A percentile compares a stretch with the other conserved stretches of the same genome.
These are phyloP conservation scores for Sporisorium reilianum DNA, from an alignment of 1,284 basidiomycete genomes.

Conservation along the genomic window DNA sequence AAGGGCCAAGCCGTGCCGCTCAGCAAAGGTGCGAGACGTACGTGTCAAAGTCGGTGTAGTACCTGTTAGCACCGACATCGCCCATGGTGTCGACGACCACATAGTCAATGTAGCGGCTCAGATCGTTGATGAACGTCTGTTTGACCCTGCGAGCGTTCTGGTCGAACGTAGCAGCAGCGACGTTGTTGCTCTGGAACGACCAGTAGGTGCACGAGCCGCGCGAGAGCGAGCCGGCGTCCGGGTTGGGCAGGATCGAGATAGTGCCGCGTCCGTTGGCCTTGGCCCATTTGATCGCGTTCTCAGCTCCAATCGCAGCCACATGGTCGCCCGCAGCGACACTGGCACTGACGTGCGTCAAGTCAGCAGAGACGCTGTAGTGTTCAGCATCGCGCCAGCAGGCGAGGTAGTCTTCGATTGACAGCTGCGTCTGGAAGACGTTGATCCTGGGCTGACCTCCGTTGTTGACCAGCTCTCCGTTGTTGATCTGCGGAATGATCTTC, in stretches of 20 bases:
- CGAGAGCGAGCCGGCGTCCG: neutral
- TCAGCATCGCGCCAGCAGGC: conserved; percentile 11
- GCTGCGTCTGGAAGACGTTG: conserved; percentile 16
- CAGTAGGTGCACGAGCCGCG: conserved; percentile 3
- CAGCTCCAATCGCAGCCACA: neutral
- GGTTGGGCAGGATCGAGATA: conserved; percentile 6
- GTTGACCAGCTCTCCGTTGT: conserved; percentile 14
- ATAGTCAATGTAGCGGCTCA: conserved; percentile 7
- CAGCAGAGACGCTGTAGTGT: neutral
- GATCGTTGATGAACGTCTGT: neutral
- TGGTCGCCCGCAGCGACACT: conserved; percentile 7
- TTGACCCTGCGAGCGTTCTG: conserved; percentile 7
- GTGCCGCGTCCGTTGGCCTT: neutral
- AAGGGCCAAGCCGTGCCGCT: no score
- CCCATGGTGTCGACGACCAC: conserved; percentile 9
- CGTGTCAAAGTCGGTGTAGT: conserved; percentile 6
- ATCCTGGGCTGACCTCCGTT: conserved; percentile 5
- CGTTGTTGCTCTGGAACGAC: conserved; percentile 9
- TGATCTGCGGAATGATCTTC: conserved; percentile 19
- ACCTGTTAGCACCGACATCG: neutral
- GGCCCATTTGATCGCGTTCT: conserved; percentile 4
- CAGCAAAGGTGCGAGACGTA: conserved; percentile 7
- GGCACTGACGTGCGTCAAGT: conserved; percentile 11
- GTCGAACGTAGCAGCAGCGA: neutral
- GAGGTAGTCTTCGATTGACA: conserved; percentile 11